Evolutionary conservation across 1,284 basidiomycete genomes (phyloP).

Genomic region (Pisolithus thermaeus): DNA sequence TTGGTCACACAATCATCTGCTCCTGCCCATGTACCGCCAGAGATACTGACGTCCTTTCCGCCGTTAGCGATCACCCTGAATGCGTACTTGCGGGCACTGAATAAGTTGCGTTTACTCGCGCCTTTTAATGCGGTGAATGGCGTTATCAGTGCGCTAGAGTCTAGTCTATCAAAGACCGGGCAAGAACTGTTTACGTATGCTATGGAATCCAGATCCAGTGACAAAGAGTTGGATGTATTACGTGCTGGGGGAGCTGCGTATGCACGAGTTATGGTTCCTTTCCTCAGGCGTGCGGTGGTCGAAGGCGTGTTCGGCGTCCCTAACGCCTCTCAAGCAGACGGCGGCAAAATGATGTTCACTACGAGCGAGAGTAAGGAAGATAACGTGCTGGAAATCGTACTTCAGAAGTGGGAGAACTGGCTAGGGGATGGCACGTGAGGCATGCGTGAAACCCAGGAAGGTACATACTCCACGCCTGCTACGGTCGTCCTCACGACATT

Average conservation of each 20-base stretch:
- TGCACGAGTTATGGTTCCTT: conserved; percentile 58
- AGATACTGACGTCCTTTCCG: conserved; percentile 67
- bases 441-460: neutral
- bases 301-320: conserved; percentile 66
- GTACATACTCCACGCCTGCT: neutral
- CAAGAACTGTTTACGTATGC: conserved; percentile 34
- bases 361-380: neutral
- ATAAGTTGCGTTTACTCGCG: conserved; percentile 77
- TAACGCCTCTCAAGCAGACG: neutral
- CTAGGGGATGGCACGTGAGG: conserved; percentile 13
- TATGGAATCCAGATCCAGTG: conserved; percentile 20
- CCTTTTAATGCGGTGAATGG: conserved; percentile 48
- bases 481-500: neutral
- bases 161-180: conserved; percentile 42
- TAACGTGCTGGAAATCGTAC: conserved; percentile 1
- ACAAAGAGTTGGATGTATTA: conserved; percentile 34
- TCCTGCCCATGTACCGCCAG: conserved; percentile 54
- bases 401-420: conserved; percentile 27
- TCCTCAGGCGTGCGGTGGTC: conserved; percentile 58
- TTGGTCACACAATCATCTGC: conserved; percentile 28
- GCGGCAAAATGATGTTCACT: conserved; percentile 4
- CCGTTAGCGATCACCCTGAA: conserved; percentile 77
- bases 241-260: conserved; percentile 54
- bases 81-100: conserved; percentile 67
- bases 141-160: conserved; percentile 46